Percentiles rank a stretch among this genome's conserved stretches.
phyloP scores from a whole-genome alignment of 2,329 filamentous ascomycete species.

The Fusarium sp. region DNA sequence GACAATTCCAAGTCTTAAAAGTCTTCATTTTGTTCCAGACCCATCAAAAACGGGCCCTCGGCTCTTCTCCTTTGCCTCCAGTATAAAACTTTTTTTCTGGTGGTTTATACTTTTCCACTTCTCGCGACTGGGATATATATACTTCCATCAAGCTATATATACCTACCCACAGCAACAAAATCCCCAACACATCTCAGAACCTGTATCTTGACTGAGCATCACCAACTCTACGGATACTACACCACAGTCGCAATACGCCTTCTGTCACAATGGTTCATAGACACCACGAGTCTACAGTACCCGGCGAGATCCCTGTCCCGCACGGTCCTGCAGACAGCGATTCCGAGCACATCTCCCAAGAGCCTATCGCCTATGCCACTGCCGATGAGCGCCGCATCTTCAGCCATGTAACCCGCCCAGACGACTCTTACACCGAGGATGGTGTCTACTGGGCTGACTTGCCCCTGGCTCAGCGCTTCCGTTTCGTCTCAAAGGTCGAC shows the following conservation, averaged over 20 bases:
- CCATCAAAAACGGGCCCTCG: slow-evolving; percentile 14
- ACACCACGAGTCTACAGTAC: slow-evolving; percentile 56
- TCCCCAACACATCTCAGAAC: not conserved
- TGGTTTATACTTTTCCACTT: slow-evolving; percentile 27
- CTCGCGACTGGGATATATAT: slow-evolving; percentile 12
- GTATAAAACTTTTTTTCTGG: slow-evolving; percentile 25
- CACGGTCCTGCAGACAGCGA: slow-evolving; percentile 64
- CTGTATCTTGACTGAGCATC: slow-evolving; percentile 8
- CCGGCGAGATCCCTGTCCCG: slow-evolving; percentile 70
- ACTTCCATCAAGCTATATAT: slow-evolving; percentile 11
- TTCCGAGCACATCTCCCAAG: slow-evolving; percentile 59
- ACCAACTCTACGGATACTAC: not conserved
- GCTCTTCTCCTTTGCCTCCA: slow-evolving; percentile 28
- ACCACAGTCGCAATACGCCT: slow-evolving; percentile 17
- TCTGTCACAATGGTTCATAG: slow-evolving; percentile 48
- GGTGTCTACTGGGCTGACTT: slow-evolving; percentile 96
- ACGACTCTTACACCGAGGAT: slow-evolving; percentile 86
- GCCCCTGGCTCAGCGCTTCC: slow-evolving; percentile 76
- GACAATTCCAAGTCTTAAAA: slow-evolving; percentile 25
- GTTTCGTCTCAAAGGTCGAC: slow-evolving; percentile 84
- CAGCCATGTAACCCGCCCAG: slow-evolving; percentile 84
- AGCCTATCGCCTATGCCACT: slow-evolving; percentile 61
- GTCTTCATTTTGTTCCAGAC: slow-evolving; percentile 16
- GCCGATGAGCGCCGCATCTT: slow-evolving; percentile 75
- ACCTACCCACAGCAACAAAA: slow-evolving; percentile 10